Base-by-base conservation (phyloP, 768 basidiomycete genomes). In the Naganishia vishniacii region DNA sequence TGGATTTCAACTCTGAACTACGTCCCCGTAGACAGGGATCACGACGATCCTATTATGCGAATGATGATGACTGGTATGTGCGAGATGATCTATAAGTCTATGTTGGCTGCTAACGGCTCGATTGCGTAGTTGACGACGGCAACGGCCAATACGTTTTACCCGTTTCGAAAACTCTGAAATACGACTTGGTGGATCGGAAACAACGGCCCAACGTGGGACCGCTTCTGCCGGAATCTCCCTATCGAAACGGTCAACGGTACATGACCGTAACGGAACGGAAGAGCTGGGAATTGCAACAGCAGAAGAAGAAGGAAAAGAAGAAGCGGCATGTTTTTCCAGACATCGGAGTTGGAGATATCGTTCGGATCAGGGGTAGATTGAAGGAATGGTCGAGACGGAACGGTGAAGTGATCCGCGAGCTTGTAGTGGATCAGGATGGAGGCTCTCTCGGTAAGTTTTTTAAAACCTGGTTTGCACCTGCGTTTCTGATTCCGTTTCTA, bases 301-400 rank as follows among this genome's bases (percentile, higher is more conserved):
- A 25, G 41, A 18, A 44, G 32, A 16, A 53, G 20, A 63, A 31
- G 32, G 18, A 15, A 37, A 46, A 58, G 26, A 23, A 42, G 26
- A 63, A 63, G 51, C 48, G 48, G 15, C 62, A 49, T 28, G n/a
- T 18, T 11, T 64, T 34, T 59, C 56, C 56, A 4, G 31, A 48
- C 20, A 28, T 59, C 28, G 28, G 37, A 9, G 34, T 64, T 29
- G 63, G 63, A 28, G 63, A 64, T 59, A 41, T 58, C 28, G 47
- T 58, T 18, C 46, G 53, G 15, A 34, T 64, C 29, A 34, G 32
- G 4, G 63, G 53, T n/a, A 64, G 53, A 48, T 12, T 64, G 42
- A 64, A 64, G 25, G 63, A 64, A 25, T 64, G 63, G 63, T 31
- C 18, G 15, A 34, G 63, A 41, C 31, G 37, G 53, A 53, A 64